Conservation (phyloP, 345 rosid genomes). For the Carallia pectinifolia region DNA sequence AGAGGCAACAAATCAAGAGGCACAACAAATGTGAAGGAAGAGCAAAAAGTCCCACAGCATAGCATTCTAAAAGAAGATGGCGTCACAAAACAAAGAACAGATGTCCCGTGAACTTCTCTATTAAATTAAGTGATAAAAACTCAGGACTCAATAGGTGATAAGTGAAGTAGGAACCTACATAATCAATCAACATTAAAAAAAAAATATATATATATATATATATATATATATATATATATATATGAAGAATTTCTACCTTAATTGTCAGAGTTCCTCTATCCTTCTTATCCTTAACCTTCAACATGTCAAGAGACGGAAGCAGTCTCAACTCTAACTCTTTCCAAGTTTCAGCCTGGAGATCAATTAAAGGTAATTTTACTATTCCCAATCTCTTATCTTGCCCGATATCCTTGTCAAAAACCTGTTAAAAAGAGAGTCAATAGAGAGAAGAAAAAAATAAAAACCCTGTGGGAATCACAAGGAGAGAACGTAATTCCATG, state of each 20-base stretch:
- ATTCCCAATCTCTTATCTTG: constrained; percentile 90
- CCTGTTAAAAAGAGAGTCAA: constrained; percentile 46
- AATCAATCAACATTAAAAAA: neutral
- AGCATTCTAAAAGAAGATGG: neutral
- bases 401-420: constrained; percentile 86
- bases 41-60: neutral
- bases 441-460: neutral
- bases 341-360: constrained; percentile 48
- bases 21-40: neutral
- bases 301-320: constrained; percentile 80
- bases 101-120: neutral
- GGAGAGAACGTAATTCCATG: too few species aligned
- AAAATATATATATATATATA: neutral
- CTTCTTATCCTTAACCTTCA: constrained; percentile 92
- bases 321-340: constrained; percentile 67
- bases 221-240: neutral
- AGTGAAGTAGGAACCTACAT: neutral
- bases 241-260: constrained; percentile 47
- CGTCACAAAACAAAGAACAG: neutral
- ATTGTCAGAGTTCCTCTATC: constrained; percentile 84
- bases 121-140: neutral
- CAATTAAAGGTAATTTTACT: constrained; percentile 62
- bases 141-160: neutral
- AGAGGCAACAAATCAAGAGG: neutral
- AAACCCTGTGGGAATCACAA: too few species aligned